Conservation (phyloP, 176 grass and related monocot genomes). For the Tillandsia leiboldiana region DNA sequence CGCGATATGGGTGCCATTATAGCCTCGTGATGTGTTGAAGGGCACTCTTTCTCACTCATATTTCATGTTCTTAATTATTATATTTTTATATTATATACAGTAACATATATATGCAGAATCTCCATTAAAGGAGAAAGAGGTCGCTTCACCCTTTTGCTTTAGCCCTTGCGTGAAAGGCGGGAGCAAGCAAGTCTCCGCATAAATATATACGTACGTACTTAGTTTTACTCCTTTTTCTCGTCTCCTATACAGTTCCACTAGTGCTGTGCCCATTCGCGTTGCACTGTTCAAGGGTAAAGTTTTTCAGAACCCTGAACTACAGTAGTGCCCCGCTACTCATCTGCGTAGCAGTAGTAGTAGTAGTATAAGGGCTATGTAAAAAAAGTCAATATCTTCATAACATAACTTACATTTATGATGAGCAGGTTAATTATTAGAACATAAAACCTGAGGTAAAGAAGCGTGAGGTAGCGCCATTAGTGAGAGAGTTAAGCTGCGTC, state of each 20-base stretch:
- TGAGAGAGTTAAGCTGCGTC: constrained; percentile 58
- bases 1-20: not conserved
- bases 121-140: not conserved
- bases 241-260: not conserved
- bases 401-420: constrained; percentile 1
- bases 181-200: not conserved
- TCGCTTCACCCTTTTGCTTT: not conserved
- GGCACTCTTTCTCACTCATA: too few relatives aligned
- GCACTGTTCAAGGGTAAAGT: constrained; percentile 9
- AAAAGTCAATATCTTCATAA: not conserved
- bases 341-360: not conserved
- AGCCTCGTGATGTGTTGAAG: too few relatives aligned
- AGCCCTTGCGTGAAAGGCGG: constrained; percentile 10
- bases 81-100: not conserved
- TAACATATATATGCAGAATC: not conserved
- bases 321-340: not conserved
- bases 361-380: too few relatives aligned
- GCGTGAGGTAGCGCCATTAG: constrained; percentile 22
- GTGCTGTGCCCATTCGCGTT: not conserved
- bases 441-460: constrained; percentile 16
- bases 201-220: not conserved
- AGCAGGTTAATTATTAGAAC: constrained; percentile 19
- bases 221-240: too few relatives aligned
- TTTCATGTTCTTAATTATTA: too few relatives aligned
- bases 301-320: not conserved